These are phyloP conservation scores for Colletotrichum cuscutae DNA, from an alignment of 2,329 filamentous ascomycete species.

Conservation along the genomic window DNA sequence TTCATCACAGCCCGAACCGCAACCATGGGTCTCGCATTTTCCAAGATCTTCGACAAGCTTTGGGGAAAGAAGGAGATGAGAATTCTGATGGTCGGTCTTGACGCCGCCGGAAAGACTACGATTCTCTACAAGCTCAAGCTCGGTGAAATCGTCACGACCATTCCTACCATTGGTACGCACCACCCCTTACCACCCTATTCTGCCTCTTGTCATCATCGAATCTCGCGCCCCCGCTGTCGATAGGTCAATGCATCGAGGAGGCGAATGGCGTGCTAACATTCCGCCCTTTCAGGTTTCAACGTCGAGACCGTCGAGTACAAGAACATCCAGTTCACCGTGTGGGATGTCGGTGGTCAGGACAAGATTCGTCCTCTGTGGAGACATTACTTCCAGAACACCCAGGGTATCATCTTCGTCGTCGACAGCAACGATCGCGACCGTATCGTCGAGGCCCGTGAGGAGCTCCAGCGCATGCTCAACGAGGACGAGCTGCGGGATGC, in stretches of 20 bases:
- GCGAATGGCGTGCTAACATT: constrained; percentile 38
- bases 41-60: constrained; percentile 94
- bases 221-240: constrained; percentile 3
- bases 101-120: constrained; percentile 99
- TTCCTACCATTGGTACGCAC: constrained; percentile 91
- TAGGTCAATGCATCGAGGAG: constrained; percentile 1
- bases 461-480: constrained; percentile 98
- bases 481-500: constrained; percentile 99
- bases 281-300: constrained; percentile 81
- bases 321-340: constrained; percentile 99
- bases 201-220: background rate
- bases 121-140: constrained; percentile 99
- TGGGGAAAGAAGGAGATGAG: constrained; percentile 99
- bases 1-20: constrained; percentile 55
- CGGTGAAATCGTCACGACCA: constrained; percentile 98
- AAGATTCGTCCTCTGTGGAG: constrained; percentile 99
- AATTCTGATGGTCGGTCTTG: constrained; percentile 99
- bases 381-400: constrained; percentile 99
- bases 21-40: constrained; percentile 98
- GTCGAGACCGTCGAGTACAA: constrained; percentile 99
- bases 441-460: constrained; percentile 95
- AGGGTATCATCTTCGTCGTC: constrained; percentile 99
- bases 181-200: background rate
- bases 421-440: constrained; percentile 99
- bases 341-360: constrained; percentile 99